phyloP scores from a whole-genome alignment of 768 basidiomycete genomes.

The Rhizopogon salebrosus region DNA sequence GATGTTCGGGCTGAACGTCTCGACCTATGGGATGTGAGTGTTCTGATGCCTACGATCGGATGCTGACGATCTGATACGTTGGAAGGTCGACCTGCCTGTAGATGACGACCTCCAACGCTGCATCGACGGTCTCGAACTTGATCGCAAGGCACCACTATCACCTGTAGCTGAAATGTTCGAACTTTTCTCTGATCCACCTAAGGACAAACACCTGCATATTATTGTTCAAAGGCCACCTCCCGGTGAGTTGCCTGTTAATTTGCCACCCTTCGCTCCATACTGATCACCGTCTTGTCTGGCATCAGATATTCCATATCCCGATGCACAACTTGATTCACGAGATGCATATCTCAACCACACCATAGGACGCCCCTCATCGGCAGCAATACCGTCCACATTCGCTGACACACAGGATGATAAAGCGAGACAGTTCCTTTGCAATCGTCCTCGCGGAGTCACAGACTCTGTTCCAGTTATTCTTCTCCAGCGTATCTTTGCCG shows the following conservation, averaged over 20 bases:
- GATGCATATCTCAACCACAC: too few species aligned
- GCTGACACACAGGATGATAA: too few species aligned
- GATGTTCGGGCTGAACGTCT: background rate
- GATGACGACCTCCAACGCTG: background rate
- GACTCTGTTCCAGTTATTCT: slow-evolving; percentile 1
- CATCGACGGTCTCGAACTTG: background rate
- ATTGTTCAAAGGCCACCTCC: background rate
- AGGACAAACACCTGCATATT: background rate
- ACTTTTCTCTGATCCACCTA: background rate
- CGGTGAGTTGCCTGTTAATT: background rate
- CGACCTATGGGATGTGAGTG: background rate
- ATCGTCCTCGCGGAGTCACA: background rate
- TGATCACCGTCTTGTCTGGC: too few species aligned
- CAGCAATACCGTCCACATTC: too few species aligned
- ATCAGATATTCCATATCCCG: too few species aligned
- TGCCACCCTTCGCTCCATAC: too few species aligned
- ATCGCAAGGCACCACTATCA: background rate
- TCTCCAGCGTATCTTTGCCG: background rate
- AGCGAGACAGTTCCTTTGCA: background rate
- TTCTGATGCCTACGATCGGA: background rate
- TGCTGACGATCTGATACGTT: background rate
- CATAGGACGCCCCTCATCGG: too few species aligned
- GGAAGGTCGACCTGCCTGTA: background rate
- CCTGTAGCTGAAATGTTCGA: too few species aligned
- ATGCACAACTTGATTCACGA: too few species aligned